Conservation (phyloP, 2,329 filamentous ascomycete genomes). For the Aspergillus piperis region DNA sequence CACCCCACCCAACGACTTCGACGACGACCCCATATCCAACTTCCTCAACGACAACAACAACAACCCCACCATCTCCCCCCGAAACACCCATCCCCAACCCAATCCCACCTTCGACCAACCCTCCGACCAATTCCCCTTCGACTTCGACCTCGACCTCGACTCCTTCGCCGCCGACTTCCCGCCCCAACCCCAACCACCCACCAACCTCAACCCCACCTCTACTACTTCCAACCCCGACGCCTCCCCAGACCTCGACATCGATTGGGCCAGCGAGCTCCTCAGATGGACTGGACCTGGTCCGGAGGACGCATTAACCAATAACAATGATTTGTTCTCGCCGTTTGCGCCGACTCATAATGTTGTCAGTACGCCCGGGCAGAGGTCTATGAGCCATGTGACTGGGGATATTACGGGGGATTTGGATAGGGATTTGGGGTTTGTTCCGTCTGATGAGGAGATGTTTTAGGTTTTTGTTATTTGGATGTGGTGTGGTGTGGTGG, state of each 20-base stretch:
- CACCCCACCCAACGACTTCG: conserved; percentile 27
- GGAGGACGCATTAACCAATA: background rate
- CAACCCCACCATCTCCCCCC: conserved; percentile 1
- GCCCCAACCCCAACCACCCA: background rate
- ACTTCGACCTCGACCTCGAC: conserved; percentile 27
- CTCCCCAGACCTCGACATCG: conserved; percentile 21
- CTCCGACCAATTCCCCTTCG: conserved; percentile 18
- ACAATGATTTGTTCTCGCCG: background rate
- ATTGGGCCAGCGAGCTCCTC: conserved; percentile 36
- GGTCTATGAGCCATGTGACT: conserved; percentile 11
- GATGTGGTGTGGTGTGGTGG: background rate
- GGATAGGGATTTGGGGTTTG: conserved; percentile 40
- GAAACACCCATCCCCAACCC: background rate
- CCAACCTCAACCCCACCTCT: no score
- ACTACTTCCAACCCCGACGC: conserved; percentile 12
- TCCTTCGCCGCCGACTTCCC: conserved; percentile 22
- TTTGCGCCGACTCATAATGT: background rate
- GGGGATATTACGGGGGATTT: conserved; percentile 39
- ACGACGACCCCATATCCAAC: conserved; percentile 24
- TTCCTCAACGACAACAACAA: conserved; percentile 8
- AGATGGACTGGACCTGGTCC: conserved; percentile 24
- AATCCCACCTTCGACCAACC: conserved; percentile 17
- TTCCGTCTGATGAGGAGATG: conserved; percentile 31
- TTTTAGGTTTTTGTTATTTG: conserved; percentile 18
- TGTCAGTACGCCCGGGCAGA: conserved; percentile 4